Evolutionary conservation across 495 filamentous ascomycete genomes (phyloP).

Genomic region (Penicillium maclennaniae): DNA sequence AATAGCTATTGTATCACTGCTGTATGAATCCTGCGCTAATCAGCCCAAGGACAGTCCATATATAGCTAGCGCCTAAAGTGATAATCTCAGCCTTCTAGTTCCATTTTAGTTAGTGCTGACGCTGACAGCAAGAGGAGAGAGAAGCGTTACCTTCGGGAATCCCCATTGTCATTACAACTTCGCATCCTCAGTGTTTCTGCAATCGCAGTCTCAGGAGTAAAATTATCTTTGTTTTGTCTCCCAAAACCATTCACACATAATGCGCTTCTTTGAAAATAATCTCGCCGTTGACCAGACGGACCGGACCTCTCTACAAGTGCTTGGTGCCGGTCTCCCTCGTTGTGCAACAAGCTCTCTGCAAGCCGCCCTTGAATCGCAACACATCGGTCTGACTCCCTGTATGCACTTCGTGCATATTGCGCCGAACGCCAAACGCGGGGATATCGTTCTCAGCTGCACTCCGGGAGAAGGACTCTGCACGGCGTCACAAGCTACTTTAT

Average conservation of each 20-base stretch:
- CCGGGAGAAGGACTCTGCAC: slow-evolving; percentile 12
- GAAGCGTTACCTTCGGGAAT: too few species aligned
- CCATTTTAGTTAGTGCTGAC: too few species aligned
- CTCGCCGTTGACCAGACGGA: neutral
- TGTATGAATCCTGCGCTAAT: too few species aligned
- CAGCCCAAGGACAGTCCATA: too few species aligned
- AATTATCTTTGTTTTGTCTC: too few species aligned
- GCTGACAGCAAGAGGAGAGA: too few species aligned
- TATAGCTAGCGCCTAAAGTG: too few species aligned
- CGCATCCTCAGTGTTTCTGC: too few species aligned
- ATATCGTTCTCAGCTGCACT: slow-evolving; percentile 12
- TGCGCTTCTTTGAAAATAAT: slow-evolving; percentile 3
- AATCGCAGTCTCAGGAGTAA: too few species aligned
- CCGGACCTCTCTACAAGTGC: slow-evolving; percentile 10
- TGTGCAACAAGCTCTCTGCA: slow-evolving; percentile 24
- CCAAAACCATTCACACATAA: neutral
- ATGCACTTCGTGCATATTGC: slow-evolving; percentile 25
- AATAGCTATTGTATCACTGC: too few species aligned
- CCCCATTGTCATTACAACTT: too few species aligned
- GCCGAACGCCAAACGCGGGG: slow-evolving; percentile 2
- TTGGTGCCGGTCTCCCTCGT: slow-evolving; percentile 24
- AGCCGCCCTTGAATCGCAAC: slow-evolving; percentile 19
- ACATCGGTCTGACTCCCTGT: slow-evolving; percentile 9
- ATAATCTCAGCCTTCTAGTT: too few species aligned
- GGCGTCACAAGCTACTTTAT: slow-evolving; percentile 21